Conservation (phyloP, 805 yeast species). For the Lipomyces starkeyi region DNA sequence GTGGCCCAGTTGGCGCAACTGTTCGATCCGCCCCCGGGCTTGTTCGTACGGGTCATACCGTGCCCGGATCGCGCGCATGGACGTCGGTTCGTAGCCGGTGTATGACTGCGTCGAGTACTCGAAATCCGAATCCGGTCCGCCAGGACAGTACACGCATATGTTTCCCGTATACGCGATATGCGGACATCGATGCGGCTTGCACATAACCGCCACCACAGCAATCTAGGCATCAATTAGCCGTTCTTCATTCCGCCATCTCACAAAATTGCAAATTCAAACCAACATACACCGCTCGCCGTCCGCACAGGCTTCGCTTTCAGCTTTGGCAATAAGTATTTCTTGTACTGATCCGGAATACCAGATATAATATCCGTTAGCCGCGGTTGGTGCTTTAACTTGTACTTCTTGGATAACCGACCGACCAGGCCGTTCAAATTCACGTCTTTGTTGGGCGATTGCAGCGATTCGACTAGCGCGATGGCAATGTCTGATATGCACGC, state of each 20-base stretch:
- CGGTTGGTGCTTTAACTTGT: conserved; percentile 90
- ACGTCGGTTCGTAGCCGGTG: conserved; percentile 98
- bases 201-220: conserved; percentile 99
- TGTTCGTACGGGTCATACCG: conserved; percentile 98
- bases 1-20: conserved; percentile 92
- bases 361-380: conserved; percentile 92
- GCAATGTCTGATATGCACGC: conserved; percentile 58
- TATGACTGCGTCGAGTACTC: conserved; percentile 98
- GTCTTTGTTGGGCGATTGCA: conserved; percentile 60
- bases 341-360: conserved; percentile 95
- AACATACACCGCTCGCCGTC: conserved; percentile 81
- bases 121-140: conserved; percentile 98
- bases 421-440: conserved; percentile 90
- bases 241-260: neutral
- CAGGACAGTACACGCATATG: conserved; percentile 97
- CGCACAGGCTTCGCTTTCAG: conserved; percentile 98
- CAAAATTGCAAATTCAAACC: no score
- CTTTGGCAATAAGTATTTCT: conserved; percentile 87
- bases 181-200: conserved; percentile 98
- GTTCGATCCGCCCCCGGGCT: conserved; percentile 97
- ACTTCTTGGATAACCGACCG: conserved; percentile 82
- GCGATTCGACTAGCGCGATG: conserved; percentile 34
- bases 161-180: conserved; percentile 99
- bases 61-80: conserved; percentile 99
- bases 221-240: conserved; percentile 49